Evolutionary conservation across 345 rosid species (phyloP), one percentile per base, ranked within the genome.

Genomic region (Euphorbia pulcherrima): DNA sequence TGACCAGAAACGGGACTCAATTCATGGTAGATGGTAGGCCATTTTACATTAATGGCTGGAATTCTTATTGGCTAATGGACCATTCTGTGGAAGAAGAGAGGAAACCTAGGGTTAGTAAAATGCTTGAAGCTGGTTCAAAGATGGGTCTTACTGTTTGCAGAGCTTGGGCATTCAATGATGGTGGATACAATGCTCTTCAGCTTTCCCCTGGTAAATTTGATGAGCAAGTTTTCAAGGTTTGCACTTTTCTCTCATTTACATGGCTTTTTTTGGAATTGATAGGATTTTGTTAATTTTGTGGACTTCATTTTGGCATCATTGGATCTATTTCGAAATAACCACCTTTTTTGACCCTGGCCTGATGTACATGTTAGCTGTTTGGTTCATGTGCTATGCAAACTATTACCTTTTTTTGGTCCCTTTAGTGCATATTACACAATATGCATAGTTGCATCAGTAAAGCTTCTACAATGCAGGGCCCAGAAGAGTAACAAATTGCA

Each of bases 141-240:
- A 89, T 93, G 97, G 99, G 97, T 66, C 86, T 93, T 73, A 85
- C 97, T n/a, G 91, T 93, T 64, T 93, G 97, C 66, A 74, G 99
- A 74, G 83, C 95, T 21, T 93, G 98, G 98, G 98, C 98, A 6
- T 93, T 93, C 69, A 93, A 84, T 74, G 98, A 93, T 70, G 97
- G 98, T 47, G 91, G 82, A 55, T 86, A 90, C 78, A 79, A 93
- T 73, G 96, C 97, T 41, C 97, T 93, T 60, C 97, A 93, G 86
- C 78, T 86, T 76, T 85, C 94, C 68, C 98, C 97, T 62, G 96
- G 96, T 6, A 81, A 69, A 62, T 93, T 90, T 48, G 92, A 93
- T 80, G 98, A 93, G 71, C 81, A 87, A 2, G 89, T 87, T 72
- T 93, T 93, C 75, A 74, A 82, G 97, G 98, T 92, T 83, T 56